Evolutionary conservation across 1,284 basidiomycete genomes (phyloP).

Genomic region (Apiotrichum akiyoshidainum): DNA sequence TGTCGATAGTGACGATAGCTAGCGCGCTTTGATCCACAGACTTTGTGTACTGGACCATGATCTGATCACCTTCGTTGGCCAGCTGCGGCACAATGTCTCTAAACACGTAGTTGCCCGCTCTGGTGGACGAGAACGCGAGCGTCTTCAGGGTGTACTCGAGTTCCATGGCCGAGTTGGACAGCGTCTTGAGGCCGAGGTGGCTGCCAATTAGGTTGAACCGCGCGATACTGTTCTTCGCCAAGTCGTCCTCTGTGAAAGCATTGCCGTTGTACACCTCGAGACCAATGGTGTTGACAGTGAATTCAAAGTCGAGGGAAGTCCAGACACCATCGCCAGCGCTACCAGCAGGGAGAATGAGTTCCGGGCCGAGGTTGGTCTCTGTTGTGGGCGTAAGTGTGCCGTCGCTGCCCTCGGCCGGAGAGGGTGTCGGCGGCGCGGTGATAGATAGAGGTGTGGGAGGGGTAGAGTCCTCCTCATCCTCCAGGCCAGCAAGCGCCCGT

Average conservation of each 20-base stretch:
- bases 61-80: conserved; percentile 80
- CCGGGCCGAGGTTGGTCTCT: conserved; percentile 54
- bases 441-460: conserved; percentile 23
- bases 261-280: conserved; percentile 83
- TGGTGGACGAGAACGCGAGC: conserved; percentile 86
- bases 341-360: conserved; percentile 48
- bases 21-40: conserved; percentile 62
- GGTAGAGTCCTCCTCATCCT: conserved; percentile 39
- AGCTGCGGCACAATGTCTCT: conserved; percentile 93
- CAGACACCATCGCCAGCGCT: conserved; percentile 49
- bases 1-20: conserved; percentile 85
- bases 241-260: conserved; percentile 60
- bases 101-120: conserved; percentile 77
- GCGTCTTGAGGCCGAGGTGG: conserved; percentile 74
- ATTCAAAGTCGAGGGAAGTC: conserved; percentile 72
- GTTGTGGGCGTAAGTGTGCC: conserved; percentile 16
- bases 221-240: conserved; percentile 78
- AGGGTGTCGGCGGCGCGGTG: conserved; percentile 17
- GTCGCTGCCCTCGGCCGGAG: conserved; percentile 9
- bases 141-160: conserved; percentile 84
- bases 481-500: conserved; percentile 56
- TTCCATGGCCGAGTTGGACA: conserved; percentile 79
- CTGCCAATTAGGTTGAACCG: conserved; percentile 80
- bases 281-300: conserved; percentile 71
- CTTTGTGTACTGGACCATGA: conserved; percentile 87